Evolutionary conservation across 805 yeast genomes (phyloP), one percentile per base, ranked within the genome.

Genomic region (Wickerhamiella sorbophila): DNA sequence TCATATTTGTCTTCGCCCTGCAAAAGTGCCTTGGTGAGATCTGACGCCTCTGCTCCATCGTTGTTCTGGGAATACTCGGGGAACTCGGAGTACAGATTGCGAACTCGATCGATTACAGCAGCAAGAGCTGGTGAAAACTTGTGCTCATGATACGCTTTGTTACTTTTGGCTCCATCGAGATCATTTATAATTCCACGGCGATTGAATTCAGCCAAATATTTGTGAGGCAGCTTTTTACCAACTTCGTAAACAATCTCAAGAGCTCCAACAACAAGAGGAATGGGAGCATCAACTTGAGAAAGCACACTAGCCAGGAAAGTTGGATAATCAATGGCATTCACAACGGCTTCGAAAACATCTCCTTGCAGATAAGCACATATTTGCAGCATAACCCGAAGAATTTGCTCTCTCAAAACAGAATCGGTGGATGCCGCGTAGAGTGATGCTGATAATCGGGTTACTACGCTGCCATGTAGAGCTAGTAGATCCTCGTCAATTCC

Each of bases 321-420:
- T 1, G 42, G 43, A 17, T 51, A 29, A 5, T 46, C 49, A 2
- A 38, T 29, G 15, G 33, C 34, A 2, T 27, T 20, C 6, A 32
- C 37, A 6, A 51, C 29, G 2, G 31, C 22, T 2, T 29, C 15
- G 20, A 49, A 33, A 3, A 31, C 22, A 3, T 31, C 38, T 6
- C 17, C n/a, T 3, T 34, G 48, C 24, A 38, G 40, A 3, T 31
- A 40, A 6, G 42, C 47, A 27, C 41, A 54, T 38, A 47, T 46
- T 44, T 36, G 60, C 48, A 36, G 52, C 49, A 38, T 50, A 5
- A 46, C 41, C 21, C 43, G 38, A 18, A 51, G 33, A 3, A 51
- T 45, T 16, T 39, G 40, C 33, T 51, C 49, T 1, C 53, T 39
- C 16, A 51, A 39, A 3, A 41, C 38, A 8, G 32, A 16, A 19